These are phyloP conservation scores for Mycocentrospora acerina DNA, from an alignment of 2,329 filamentous ascomycete species.

Conservation along the genomic window DNA sequence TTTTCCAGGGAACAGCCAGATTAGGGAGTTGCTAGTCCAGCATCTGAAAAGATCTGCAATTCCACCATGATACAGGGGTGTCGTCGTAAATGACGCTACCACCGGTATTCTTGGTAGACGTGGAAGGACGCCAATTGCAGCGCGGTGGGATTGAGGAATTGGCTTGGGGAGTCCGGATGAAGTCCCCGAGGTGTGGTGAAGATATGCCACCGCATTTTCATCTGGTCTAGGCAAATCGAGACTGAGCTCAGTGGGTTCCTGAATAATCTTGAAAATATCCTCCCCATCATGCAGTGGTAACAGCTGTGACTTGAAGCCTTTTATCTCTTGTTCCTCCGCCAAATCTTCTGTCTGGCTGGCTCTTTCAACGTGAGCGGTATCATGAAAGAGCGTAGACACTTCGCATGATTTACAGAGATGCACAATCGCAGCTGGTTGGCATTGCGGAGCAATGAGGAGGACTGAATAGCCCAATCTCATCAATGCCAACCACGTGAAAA, in stretches of 20 bases:
- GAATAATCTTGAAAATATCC: slow-evolving; percentile 23
- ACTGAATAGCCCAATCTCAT: slow-evolving; percentile 58
- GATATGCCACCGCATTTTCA: slow-evolving; percentile 53
- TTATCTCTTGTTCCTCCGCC: slow-evolving; percentile 10
- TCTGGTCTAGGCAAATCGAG: slow-evolving; percentile 12
- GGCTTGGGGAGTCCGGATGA: slow-evolving; percentile 65
- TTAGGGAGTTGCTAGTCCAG: slow-evolving; percentile 60
- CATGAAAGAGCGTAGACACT: slow-evolving; percentile 49
- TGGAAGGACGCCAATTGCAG: slow-evolving; percentile 58
- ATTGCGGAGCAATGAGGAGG: slow-evolving; percentile 58
- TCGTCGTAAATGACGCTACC: slow-evolving; percentile 63
- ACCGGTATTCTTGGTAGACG: slow-evolving; percentile 39
- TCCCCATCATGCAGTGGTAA: slow-evolving; percentile 22
- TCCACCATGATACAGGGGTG: slow-evolving; percentile 66
- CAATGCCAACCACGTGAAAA: slow-evolving; percentile 62
- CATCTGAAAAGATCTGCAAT: slow-evolving; percentile 63
- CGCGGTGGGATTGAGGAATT: slow-evolving; percentile 60
- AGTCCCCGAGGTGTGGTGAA: slow-evolving; percentile 66
- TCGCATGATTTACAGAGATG: slow-evolving; percentile 55
- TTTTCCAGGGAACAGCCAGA: slow-evolving; percentile 64
- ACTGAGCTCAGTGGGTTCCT: slow-evolving; percentile 6
- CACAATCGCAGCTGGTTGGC: slow-evolving; percentile 50
- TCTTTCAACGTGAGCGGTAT: slow-evolving; percentile 42
- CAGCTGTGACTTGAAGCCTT: slow-evolving; percentile 8
- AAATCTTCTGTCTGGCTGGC: slow-evolving; percentile 27